Conservation (phyloP, 108 stramenopile species). For the Fragilariopsis cylindrus region DNA sequence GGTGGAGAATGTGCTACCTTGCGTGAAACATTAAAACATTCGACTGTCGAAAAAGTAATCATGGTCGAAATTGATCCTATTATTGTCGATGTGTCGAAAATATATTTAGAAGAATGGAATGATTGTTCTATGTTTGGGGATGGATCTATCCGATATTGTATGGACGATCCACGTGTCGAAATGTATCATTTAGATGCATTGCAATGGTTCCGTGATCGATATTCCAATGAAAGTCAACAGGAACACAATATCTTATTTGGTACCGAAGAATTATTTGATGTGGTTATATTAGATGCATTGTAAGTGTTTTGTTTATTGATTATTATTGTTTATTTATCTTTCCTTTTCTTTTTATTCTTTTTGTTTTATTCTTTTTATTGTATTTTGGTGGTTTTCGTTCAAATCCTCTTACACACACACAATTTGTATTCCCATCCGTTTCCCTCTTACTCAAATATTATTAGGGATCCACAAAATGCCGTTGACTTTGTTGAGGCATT, state of each 20-base stretch:
- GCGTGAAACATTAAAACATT: constrained; percentile 84
- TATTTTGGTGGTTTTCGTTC: too few species aligned
- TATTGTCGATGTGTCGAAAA: constrained; percentile 63
- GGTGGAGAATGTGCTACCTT: constrained; percentile 79
- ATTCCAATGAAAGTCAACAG: constrained; percentile 2
- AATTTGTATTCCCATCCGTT: too few species aligned
- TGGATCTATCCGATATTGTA: constrained; percentile 49
- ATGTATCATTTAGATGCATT: constrained; percentile 53
- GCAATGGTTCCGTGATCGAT: constrained; percentile 56
- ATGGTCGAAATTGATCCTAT: constrained; percentile 91
- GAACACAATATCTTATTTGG: background rate
- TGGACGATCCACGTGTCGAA: constrained; percentile 66
- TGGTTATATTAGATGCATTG: constrained; percentile 82
- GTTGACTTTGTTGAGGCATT: constrained; percentile 52
- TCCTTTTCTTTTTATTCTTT: background rate
- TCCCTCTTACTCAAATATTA: background rate
- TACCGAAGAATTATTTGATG: constrained; percentile 48
- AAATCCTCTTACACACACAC: too few species aligned
- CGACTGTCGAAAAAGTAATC: constrained; percentile 70
- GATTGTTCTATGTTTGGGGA: constrained; percentile 60
- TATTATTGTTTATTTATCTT: background rate
- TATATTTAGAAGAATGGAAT: constrained; percentile 63
- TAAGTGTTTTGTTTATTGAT: constrained; percentile 20
- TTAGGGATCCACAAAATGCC: constrained; percentile 44
- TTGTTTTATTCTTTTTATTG: background rate